Base-by-base conservation (phyloP, 768 basidiomycete genomes). In the Tylopilus rubrobrunneus region DNA sequence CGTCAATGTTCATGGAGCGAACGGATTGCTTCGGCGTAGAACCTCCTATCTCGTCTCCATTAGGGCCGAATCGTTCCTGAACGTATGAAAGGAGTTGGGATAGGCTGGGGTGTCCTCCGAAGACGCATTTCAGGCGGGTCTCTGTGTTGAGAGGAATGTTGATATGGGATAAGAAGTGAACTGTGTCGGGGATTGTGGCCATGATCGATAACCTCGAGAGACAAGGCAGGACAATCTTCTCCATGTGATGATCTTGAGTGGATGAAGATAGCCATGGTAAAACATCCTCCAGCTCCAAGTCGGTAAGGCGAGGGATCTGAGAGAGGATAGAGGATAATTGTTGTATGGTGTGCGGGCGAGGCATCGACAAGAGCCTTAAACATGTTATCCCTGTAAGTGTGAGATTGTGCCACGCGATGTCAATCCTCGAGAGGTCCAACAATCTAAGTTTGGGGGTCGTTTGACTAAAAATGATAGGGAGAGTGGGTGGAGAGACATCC, bases 81-180 rank as follows among this genome's bases (percentile, higher is more conserved):
- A 53, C 10, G 34, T 48, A 43, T 36, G 52, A 53, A 28, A 53
- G 41, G 40, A 48, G 41, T 28, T 36, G 47, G 9, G 25, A 19
- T 12, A 54, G 27, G 19, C 27, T 49, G 25, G n/a, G 41, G 8
- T 53, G 14, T 7, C 46, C 23, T 42, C 41, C 52, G 43, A 29
- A 43, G 29, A 44, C 37, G 23, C 37, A 52, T 31, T 52, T 52
- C 15, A 46, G 25, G 29, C 45, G 45, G 36, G 27, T 46, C 17
- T 52, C 45, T 17, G 51, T 23, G 21, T 33, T 10, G 19, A 34
- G 45, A 21, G 45, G 45, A 34, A 52, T 41, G 45, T 33, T 11
- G 17, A 45, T 11, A 36, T 52, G 17, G 33, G 44, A 39, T 25
- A 52, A 52, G 36, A 46, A 46, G 28, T 46, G 34, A 10, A 45